Percentiles rank a stretch among this genome's conserved stretches.
phyloP scores from a whole-genome alignment of 2,329 filamentous ascomycete genomes.

The Sporothrix humicola region DNA sequence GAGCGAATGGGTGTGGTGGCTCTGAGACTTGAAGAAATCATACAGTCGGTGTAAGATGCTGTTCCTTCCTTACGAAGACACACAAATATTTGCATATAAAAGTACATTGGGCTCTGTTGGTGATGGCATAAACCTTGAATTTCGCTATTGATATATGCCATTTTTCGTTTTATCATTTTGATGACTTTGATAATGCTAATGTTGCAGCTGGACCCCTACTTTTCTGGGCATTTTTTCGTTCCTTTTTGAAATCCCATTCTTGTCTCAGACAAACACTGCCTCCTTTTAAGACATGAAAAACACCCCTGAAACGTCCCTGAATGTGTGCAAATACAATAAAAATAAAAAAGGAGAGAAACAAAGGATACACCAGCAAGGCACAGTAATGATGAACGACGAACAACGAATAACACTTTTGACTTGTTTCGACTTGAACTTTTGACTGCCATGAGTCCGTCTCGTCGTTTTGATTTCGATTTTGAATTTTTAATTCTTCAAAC shows the following conservation, averaged over 20 bases:
- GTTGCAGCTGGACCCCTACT: conserved; percentile 14
- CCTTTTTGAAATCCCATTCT: not conserved
- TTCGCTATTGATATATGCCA: not conserved
- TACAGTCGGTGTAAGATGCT: no score
- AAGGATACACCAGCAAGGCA: not conserved
- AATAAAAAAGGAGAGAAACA: not conserved
- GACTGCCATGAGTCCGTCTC: no score
- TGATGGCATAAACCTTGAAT: not conserved
- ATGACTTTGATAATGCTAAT: not conserved
- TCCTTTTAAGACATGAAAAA: conserved; percentile 17
- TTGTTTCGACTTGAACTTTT: no score
- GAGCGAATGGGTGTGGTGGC: no score
- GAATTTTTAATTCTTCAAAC: no score
- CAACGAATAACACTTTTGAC: not conserved
- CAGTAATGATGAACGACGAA: not conserved
- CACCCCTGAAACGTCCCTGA: conserved; percentile 19
- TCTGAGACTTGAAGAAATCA: no score
- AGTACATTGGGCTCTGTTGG: not conserved
- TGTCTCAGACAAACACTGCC: conserved; percentile 17
- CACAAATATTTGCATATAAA: no score
- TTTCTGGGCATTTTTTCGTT: not conserved
- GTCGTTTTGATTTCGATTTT: no score
- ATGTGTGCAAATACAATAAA: not conserved
- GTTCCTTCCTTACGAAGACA: no score
- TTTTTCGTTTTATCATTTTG: not conserved